Evolutionary conservation across 768 basidiomycete genomes (phyloP).

Genomic region (Boletus huronensis): DNA sequence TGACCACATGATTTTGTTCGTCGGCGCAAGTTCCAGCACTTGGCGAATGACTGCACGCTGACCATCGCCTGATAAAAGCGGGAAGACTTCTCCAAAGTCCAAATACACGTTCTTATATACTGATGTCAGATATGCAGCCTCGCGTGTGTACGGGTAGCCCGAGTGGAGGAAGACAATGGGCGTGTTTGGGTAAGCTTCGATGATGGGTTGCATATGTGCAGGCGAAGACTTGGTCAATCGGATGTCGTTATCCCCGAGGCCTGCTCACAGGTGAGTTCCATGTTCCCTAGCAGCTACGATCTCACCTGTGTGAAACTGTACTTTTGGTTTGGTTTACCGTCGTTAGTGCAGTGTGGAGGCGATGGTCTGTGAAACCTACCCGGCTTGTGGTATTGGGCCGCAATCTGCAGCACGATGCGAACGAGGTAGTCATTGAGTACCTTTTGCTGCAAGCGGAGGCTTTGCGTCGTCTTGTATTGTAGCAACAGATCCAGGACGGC

Average conservation of each 20-base stretch:
- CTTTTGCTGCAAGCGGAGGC: slow-evolving; percentile 57
- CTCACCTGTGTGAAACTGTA: slow-evolving; percentile 75
- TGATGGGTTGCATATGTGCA: slow-evolving; percentile 62
- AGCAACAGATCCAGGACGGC: slow-evolving; percentile 32
- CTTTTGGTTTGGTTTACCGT: slow-evolving; percentile 33
- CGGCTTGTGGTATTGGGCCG: slow-evolving; percentile 53
- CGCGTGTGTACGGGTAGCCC: slow-evolving; percentile 74
- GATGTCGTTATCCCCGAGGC: slow-evolving; percentile 74
- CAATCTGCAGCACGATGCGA: slow-evolving; percentile 48
- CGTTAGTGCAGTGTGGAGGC: background rate
- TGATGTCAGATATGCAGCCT: slow-evolving; percentile 72
- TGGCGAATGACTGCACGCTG: slow-evolving; percentile 59
- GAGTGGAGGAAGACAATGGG: slow-evolving; percentile 69
- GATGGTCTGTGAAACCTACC: slow-evolving; percentile 36
- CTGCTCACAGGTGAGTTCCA: slow-evolving; percentile 6
- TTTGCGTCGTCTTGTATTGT: slow-evolving; percentile 35
- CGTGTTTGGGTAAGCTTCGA: slow-evolving; percentile 58
- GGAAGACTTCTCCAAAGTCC: slow-evolving; percentile 81
- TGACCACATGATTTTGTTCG: slow-evolving; percentile 80
- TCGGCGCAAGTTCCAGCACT: slow-evolving; percentile 67
- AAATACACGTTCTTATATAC: slow-evolving; percentile 73
- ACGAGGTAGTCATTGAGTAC: slow-evolving; percentile 66
- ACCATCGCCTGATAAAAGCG: slow-evolving; percentile 58
- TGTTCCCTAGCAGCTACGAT: background rate
- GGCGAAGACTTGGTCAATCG: slow-evolving; percentile 56